Percentiles rank a stretch among this genome's conserved stretches.
These are phyloP conservation scores for Amanita inopinata DNA, from an alignment of 768 basidiomycete genomes.

Conservation along the genomic window DNA sequence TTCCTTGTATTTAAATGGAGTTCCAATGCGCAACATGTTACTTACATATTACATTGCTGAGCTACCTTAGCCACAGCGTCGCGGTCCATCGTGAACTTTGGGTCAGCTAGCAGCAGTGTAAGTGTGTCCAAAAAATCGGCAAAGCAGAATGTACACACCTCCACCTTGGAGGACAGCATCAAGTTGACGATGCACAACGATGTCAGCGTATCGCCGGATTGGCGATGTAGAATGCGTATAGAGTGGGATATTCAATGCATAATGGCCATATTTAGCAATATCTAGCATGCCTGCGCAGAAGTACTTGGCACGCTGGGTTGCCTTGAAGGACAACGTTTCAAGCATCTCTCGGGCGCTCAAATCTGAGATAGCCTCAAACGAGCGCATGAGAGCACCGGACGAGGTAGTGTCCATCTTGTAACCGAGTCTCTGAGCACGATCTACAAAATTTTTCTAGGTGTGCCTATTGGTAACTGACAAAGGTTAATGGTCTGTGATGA, in stretches of 20 bases:
- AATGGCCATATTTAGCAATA: slow-evolving; percentile 95
- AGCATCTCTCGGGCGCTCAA: slow-evolving; percentile 70
- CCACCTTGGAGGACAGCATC: slow-evolving; percentile 77
- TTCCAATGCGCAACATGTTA: slow-evolving; percentile 7
- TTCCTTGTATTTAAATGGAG: slow-evolving; percentile 6
- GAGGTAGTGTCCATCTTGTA: slow-evolving; percentile 74
- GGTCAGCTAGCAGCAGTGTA: slow-evolving; percentile 37
- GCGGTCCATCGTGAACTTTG: slow-evolving; percentile 94
- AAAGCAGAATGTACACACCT: slow-evolving; percentile 32
- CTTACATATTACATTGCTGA: slow-evolving; percentile 95
- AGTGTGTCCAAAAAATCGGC: slow-evolving; percentile 1
- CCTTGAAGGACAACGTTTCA: slow-evolving; percentile 77
- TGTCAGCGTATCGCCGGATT: slow-evolving; percentile 87
- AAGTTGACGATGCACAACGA: slow-evolving; percentile 93
- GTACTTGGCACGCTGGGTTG: slow-evolving; percentile 94
- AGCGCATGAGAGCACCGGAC: slow-evolving; percentile 74
- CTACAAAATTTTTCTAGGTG: slow-evolving; percentile 58
- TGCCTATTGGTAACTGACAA: slow-evolving; percentile 12
- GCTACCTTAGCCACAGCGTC: slow-evolving; percentile 97
- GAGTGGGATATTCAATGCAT: slow-evolving; percentile 79
- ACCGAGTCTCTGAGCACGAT: slow-evolving; percentile 79
- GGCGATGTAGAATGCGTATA: slow-evolving; percentile 94
- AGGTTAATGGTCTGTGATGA: background rate
- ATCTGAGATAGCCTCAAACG: slow-evolving; percentile 66
- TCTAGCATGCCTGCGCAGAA: slow-evolving; percentile 99